Percentiles rank a stretch among this genome's conserved stretches.
Evolutionary conservation across 169 alveolate species (phyloP).

Genomic region (Plasmodium coatneyi): DNA sequence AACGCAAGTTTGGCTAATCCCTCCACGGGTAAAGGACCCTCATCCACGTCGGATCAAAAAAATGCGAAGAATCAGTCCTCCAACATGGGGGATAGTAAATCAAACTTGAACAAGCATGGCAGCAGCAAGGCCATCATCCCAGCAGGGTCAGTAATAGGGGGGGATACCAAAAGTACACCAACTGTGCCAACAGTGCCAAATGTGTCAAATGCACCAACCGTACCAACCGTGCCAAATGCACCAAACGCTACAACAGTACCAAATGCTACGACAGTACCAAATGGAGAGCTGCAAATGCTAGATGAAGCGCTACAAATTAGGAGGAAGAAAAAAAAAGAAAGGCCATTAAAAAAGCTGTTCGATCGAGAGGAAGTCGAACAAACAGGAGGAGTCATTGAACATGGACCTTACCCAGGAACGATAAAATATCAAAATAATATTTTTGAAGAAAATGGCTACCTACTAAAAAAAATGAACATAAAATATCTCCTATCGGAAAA

Average conservation of each 20-base stretch:
- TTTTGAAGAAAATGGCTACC: slow-evolving; percentile 87
- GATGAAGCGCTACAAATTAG: slow-evolving; percentile 64
- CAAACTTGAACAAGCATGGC: neutral
- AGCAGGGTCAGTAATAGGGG: neutral
- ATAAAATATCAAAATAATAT: slow-evolving; percentile 86
- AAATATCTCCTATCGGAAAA: slow-evolving; percentile 82
- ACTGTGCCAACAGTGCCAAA: no score
- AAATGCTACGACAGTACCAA: neutral
- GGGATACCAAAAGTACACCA: neutral
- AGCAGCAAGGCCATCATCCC: neutral
- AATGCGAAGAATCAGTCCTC: neutral
- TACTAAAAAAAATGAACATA: slow-evolving; percentile 84
- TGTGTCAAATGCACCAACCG: no score
- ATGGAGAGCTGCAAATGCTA: slow-evolving; percentile 11
- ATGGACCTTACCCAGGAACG: slow-evolving; percentile 89
- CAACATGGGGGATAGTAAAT: slow-evolving; percentile 15
- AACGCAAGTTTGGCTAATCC: neutral
- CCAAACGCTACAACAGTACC: no score
- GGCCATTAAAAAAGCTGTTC: slow-evolving; percentile 83
- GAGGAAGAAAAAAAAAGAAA: slow-evolving; percentile 70
- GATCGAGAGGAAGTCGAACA: slow-evolving; percentile 88
- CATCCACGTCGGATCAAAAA: slow-evolving; percentile 9
- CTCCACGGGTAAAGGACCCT: neutral
- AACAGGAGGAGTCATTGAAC: slow-evolving; percentile 88
- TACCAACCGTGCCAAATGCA: no score